Evolutionary conservation across 2,329 filamentous ascomycete genomes (phyloP).

Genomic region (Immersiporthe knoxdaviesiana): DNA sequence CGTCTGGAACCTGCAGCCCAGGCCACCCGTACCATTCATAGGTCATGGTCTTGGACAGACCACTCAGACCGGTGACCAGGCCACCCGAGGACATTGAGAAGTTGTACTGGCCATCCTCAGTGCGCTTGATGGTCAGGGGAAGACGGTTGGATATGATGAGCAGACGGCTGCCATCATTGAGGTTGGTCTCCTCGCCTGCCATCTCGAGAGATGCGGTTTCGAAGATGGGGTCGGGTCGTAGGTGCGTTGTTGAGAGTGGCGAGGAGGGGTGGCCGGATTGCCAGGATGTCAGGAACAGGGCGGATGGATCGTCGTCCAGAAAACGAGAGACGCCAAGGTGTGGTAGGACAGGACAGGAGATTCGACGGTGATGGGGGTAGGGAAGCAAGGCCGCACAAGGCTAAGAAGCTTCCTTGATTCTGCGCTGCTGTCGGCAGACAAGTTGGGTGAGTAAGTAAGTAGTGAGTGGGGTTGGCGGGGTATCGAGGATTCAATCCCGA

Average conservation of each 20-base stretch:
- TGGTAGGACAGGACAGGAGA: background rate
- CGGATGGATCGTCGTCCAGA: background rate
- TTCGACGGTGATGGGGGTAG: background rate
- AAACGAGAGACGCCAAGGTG: background rate
- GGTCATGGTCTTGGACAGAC: constrained; percentile 86
- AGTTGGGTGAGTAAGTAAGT: no score
- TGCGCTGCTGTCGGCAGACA: background rate
- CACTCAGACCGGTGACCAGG: constrained; percentile 89
- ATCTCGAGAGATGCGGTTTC: constrained; percentile 15
- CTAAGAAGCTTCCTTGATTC: constrained; percentile 7
- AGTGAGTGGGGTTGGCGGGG: constrained; percentile 7
- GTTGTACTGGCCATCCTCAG: constrained; percentile 86
- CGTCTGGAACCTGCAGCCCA: constrained; percentile 85
- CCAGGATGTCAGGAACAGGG: background rate
- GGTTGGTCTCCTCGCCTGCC: constrained; percentile 16
- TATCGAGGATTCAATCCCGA: background rate
- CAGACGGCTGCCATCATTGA: constrained; percentile 50
- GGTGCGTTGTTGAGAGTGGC: background rate
- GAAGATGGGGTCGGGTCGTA: background rate
- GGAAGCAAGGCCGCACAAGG: background rate
- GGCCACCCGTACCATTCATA: constrained; percentile 99
- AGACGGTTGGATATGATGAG: constrained; percentile 93
- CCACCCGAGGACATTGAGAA: constrained; percentile 98
- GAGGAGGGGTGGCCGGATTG: background rate
- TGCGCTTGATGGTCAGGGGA: constrained; percentile 94